Conservation (phyloP, 2,329 filamentous ascomycete genomes). For the Diaporthe velutina region DNA sequence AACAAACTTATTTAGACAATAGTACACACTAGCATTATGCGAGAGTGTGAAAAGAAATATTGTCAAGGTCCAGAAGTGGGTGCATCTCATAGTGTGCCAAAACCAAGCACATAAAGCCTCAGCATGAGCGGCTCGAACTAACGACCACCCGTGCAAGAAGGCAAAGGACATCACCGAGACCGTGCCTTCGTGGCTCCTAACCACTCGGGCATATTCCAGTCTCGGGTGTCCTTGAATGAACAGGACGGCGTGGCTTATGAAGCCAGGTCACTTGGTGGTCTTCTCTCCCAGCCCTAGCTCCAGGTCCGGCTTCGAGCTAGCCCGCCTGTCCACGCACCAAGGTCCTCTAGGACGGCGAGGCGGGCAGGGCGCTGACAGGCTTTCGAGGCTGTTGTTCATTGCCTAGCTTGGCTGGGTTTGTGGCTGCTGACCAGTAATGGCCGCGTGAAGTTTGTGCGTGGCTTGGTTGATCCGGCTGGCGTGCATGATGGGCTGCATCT, state of each 20-base stretch:
- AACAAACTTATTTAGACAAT: too few species aligned
- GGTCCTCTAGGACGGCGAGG: not conserved
- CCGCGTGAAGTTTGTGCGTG: too few species aligned
- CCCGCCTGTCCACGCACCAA: not conserved
- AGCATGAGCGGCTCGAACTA: slow-evolving; percentile 10
- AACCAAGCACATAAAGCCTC: not conserved
- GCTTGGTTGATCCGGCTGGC: not conserved
- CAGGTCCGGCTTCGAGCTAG: not conserved
- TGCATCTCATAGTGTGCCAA: not conserved
- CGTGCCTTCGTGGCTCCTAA: slow-evolving; percentile 5
- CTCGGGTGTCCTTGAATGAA: not conserved
- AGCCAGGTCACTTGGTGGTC: not conserved
- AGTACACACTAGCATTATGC: rapidly evolving
- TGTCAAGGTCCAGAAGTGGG: rapidly evolving
- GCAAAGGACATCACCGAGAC: slow-evolving; percentile 18
- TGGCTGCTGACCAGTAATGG: not conserved
- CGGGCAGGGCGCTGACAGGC: not conserved
- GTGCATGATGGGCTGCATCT: not conserved
- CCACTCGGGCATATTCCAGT: slow-evolving; percentile 21
- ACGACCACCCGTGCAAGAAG: not conserved
- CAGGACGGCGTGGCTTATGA: not conserved
- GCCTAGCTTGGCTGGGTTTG: slow-evolving; percentile 1
- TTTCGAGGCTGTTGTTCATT: not conserved
- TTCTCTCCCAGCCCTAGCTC: not conserved
- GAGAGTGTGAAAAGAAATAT: not conserved